A percentile compares a stretch with the other conserved stretches of the same genome.
Evolutionary conservation across 2,329 filamentous ascomycete species (phyloP).

Genomic region (Curvularia sp.): DNA sequence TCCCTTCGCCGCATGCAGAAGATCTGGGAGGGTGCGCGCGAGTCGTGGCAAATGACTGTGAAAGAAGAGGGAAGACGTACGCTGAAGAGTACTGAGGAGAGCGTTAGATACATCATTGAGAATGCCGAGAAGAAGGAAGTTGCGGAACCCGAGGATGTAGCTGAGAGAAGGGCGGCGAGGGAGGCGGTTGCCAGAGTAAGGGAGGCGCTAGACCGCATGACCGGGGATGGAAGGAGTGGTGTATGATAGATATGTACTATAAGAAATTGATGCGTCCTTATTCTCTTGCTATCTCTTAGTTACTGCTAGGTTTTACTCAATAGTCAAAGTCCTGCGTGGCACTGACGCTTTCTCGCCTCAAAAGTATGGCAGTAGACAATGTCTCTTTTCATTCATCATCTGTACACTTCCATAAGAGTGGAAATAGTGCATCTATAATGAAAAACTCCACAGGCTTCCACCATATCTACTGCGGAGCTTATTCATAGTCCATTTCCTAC

Average conservation of each 20-base stretch:
- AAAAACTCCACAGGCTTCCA: no score
- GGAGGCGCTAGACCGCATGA: conserved; percentile 52
- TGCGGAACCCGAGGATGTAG: conserved; percentile 45
- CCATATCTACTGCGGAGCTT: no score
- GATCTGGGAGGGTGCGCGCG: conserved; percentile 63
- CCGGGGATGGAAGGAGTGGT: conserved; percentile 12
- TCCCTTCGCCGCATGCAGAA: conserved; percentile 65
- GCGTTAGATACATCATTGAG: conserved; percentile 56
- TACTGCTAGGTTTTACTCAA: no score
- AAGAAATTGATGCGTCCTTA: not conserved
- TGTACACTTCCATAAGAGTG: no score
- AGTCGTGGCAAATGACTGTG: conserved; percentile 60
- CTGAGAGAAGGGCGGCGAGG: conserved; percentile 51
- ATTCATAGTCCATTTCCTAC: no score
- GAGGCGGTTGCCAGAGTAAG: conserved; percentile 57
- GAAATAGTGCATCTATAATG: no score
- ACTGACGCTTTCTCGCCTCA: no score
- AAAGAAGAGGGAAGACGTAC: conserved; percentile 65
- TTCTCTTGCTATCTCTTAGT: not conserved
- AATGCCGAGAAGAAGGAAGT: conserved; percentile 48
- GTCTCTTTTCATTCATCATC: no score
- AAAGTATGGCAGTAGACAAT: no score
- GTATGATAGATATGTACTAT: conserved; percentile 14
- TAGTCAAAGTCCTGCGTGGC: no score
- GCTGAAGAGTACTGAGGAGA: conserved; percentile 61